Evolutionary conservation across 805 yeast genomes (phyloP).

Genomic region (Teunomyces tritomae): DNA sequence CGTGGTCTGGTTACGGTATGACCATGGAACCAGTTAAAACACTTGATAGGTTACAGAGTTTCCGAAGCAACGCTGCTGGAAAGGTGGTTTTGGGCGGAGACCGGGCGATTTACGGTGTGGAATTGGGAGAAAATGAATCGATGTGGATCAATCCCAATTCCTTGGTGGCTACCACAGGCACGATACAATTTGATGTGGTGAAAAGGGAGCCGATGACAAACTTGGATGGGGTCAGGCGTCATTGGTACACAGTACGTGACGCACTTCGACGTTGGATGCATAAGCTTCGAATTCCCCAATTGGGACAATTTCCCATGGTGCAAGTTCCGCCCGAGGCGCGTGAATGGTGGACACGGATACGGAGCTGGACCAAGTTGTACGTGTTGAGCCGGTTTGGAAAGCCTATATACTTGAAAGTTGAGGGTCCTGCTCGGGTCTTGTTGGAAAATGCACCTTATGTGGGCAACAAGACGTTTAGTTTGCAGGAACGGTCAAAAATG

Average conservation of each 20-base stretch:
- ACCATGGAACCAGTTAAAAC: slow-evolving; percentile 16
- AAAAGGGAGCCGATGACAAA: background rate
- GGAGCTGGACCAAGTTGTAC: background rate
- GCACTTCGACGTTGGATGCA: background rate
- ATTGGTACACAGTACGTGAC: background rate
- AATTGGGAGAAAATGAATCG: slow-evolving; percentile 33
- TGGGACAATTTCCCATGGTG: background rate
- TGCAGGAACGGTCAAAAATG: slow-evolving; percentile 4
- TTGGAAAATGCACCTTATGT: slow-evolving; percentile 17
- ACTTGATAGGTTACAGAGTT: slow-evolving; percentile 21
- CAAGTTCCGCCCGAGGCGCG: background rate
- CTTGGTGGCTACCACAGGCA: slow-evolving; percentile 31
- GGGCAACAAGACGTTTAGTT: slow-evolving; percentile 5
- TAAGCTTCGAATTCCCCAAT: background rate
- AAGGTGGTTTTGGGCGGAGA: slow-evolving; percentile 37
- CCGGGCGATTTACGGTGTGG: slow-evolving; percentile 38
- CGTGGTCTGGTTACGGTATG: slow-evolving; percentile 47
- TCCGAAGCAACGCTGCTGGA: slow-evolving; percentile 38
- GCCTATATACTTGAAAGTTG: slow-evolving; percentile 18
- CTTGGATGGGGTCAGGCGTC: background rate
- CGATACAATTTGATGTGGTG: background rate
- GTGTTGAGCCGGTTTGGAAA: slow-evolving; percentile 1
- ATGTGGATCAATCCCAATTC: slow-evolving; percentile 38
- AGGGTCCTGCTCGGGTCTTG: slow-evolving; percentile 28
- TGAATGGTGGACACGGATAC: background rate